Evolutionary conservation across 805 yeast genomes (phyloP).

Genomic region (Limtongia smithiae): DNA sequence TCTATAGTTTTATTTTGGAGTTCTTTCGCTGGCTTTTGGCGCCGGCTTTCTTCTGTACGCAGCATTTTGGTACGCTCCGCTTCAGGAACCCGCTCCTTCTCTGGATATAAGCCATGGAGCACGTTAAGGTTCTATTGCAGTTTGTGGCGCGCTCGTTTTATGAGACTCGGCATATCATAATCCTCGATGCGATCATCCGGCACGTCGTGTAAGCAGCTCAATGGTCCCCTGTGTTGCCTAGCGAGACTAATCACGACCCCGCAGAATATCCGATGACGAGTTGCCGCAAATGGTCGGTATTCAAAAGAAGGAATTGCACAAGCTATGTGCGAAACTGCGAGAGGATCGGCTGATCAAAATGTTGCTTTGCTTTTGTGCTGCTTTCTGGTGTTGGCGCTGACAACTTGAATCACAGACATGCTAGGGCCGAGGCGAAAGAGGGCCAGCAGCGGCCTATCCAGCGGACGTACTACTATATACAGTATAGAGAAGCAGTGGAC

Average conservation of each 20-base stretch:
- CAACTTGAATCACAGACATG: too few species aligned
- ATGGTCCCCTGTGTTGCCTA: background rate
- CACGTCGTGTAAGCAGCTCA: constrained; percentile 60
- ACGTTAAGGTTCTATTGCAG: constrained; percentile 49
- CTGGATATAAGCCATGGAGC: constrained; percentile 17
- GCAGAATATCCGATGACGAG: constrained; percentile 78
- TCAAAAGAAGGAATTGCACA: constrained; percentile 80
- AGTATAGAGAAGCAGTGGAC: constrained; percentile 89
- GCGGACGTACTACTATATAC: constrained; percentile 81
- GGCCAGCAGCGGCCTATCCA: constrained; percentile 61
- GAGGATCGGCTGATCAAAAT: constrained; percentile 77
- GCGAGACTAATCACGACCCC: background rate
- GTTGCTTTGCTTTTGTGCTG: too few species aligned
- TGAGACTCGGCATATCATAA: constrained; percentile 73
- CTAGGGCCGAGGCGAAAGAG: constrained; percentile 45
- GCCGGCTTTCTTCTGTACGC: too few species aligned
- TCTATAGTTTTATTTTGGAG: too few species aligned
- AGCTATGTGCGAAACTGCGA: constrained; percentile 71
- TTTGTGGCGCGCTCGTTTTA: constrained; percentile 86
- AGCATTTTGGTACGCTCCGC: too few species aligned
- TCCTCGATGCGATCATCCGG: constrained; percentile 79
- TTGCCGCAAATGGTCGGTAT: constrained; percentile 74
- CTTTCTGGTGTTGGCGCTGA: too few species aligned
- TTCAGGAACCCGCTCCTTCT: background rate
- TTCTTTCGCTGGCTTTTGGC: too few species aligned